Evolutionary conservation across 1,139 yeast genomes (phyloP).

Genomic region (Debaryomyces sp.): DNA sequence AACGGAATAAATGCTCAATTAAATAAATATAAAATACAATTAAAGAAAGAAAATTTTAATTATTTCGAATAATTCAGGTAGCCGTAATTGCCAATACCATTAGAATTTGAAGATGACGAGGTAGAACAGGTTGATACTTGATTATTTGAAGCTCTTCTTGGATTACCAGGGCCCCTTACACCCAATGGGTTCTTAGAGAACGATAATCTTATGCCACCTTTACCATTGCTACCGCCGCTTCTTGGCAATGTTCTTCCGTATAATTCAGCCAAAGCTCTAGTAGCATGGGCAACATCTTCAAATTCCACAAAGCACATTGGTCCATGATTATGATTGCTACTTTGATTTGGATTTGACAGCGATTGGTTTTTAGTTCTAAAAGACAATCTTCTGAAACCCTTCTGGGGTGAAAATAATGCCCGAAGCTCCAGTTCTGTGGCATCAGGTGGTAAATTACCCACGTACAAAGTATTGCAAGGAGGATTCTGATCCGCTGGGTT

Average conservation of each 20-base stretch:
- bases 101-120: slow-evolving; percentile 12
- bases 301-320: slow-evolving; percentile 99
- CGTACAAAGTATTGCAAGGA: slow-evolving; percentile 95
- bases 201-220: slow-evolving; percentile 93
- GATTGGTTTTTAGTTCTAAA: slow-evolving; percentile 74
- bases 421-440: slow-evolving; percentile 93
- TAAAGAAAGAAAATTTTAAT: slow-evolving; percentile 14
- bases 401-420: slow-evolving; percentile 82
- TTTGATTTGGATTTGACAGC: slow-evolving; percentile 29
- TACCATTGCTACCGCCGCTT: slow-evolving; percentile 66
- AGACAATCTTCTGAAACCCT: slow-evolving; percentile 89
- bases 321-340: slow-evolving; percentile 66
- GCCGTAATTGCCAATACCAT: slow-evolving; percentile 40
- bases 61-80: slow-evolving; percentile 17
- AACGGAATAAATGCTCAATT: slow-evolving; percentile 9
- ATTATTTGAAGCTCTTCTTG: slow-evolving; percentile 45
- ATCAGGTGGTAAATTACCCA: slow-evolving; percentile 96
- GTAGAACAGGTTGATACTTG: slow-evolving; percentile 23
- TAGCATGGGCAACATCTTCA: slow-evolving; percentile 93
- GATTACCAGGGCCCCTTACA: slow-evolving; percentile 73
- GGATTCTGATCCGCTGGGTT: slow-evolving; percentile 99
- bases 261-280: slow-evolving; percentile 88
- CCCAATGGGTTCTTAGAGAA: slow-evolving; percentile 97
- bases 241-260: slow-evolving; percentile 85
- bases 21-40: slow-evolving; percentile 9